Evolutionary conservation across 345 rosid genomes (phyloP).

Genomic region (Linum trigynum): DNA sequence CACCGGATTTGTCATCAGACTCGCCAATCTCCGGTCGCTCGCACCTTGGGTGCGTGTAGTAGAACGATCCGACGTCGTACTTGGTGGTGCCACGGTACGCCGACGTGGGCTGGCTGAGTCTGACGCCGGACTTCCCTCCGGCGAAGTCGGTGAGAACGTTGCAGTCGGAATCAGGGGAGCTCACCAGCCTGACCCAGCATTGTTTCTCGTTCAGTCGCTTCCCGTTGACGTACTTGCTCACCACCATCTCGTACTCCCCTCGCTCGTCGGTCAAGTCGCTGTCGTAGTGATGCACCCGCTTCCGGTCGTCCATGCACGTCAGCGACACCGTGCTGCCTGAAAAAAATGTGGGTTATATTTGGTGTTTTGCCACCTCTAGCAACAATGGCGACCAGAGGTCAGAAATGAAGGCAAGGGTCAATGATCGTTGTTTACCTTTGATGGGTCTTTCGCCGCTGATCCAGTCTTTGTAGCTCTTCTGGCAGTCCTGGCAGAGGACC

Average conservation of each 20-base stretch:
- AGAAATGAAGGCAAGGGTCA: not conserved
- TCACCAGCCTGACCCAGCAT: conserved; percentile 58
- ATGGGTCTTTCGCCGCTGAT: conserved; percentile 47
- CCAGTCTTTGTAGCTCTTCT: conserved; percentile 52
- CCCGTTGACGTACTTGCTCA: conserved; percentile 33
- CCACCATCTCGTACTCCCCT: conserved; percentile 45
- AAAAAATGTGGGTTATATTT: not conserved
- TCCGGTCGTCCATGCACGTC: conserved; percentile 65
- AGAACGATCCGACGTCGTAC: conserved; percentile 43
- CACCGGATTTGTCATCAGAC: not conserved
- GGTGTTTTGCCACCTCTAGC: not conserved
- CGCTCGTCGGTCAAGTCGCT: conserved; percentile 54
- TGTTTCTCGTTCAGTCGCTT: conserved; percentile 32
- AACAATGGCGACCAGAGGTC: too few relatives aligned
- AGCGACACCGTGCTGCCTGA: conserved; percentile 54
- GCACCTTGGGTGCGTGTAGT: conserved; percentile 62
- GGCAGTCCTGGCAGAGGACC: conserved; percentile 75
- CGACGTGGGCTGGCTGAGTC: conserved; percentile 34
- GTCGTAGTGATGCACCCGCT: conserved; percentile 41
- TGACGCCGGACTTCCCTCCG: conserved; percentile 48
- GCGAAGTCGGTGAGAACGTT: conserved; percentile 54
- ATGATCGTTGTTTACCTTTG: conserved; percentile 32
- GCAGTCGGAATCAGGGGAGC: conserved; percentile 54
- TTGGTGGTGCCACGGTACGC: conserved; percentile 38
- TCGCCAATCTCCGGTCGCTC: conserved; percentile 36